A percentile compares a stretch with the other conserved stretches of the same genome.
These are phyloP conservation scores for Viola odorata DNA, from an alignment of 345 rosid species.

Conservation along the genomic window DNA sequence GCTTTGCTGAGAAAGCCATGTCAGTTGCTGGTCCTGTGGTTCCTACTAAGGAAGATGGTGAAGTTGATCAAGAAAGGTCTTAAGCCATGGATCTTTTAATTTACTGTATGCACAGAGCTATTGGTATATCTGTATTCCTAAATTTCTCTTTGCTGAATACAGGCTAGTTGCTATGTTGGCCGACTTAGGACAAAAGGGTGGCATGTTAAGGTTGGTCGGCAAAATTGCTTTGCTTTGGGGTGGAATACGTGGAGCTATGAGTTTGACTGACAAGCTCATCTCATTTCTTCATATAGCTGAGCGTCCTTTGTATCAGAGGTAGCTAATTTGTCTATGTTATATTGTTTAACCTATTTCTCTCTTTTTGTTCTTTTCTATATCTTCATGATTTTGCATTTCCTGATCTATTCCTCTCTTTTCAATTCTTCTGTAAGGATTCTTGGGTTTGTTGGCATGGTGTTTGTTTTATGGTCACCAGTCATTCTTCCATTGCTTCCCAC, in stretches of 20 bases:
- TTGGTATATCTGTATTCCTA: constrained; percentile 10
- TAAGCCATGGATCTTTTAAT: neutral
- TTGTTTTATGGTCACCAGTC: constrained; percentile 85
- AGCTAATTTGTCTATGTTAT: constrained; percentile 6
- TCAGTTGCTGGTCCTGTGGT: constrained; percentile 93
- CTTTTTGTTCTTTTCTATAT: neutral
- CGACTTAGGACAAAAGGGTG: constrained; percentile 92
- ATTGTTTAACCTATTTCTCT: no score
- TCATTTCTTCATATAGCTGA: constrained; percentile 67
- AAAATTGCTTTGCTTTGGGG: constrained; percentile 99
- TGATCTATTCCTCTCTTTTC: constrained; percentile 11
- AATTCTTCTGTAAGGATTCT: constrained; percentile 46
- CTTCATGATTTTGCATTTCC: neutral
- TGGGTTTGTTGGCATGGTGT: constrained; percentile 71
- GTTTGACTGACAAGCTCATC: constrained; percentile 79
- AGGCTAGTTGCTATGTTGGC: constrained; percentile 86
- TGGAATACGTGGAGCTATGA: constrained; percentile 94
- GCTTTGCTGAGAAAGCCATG: constrained; percentile 96
- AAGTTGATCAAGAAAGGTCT: constrained; percentile 92
- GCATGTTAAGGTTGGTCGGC: constrained; percentile 72
- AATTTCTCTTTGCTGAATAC: constrained; percentile 22
- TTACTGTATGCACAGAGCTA: neutral
- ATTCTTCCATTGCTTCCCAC: constrained; percentile 80
- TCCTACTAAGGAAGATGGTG: constrained; percentile 88
- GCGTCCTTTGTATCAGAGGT: constrained; percentile 82